Conservation (phyloP, 345 rosid genomes). For the Cardiospermum halicacabum region DNA sequence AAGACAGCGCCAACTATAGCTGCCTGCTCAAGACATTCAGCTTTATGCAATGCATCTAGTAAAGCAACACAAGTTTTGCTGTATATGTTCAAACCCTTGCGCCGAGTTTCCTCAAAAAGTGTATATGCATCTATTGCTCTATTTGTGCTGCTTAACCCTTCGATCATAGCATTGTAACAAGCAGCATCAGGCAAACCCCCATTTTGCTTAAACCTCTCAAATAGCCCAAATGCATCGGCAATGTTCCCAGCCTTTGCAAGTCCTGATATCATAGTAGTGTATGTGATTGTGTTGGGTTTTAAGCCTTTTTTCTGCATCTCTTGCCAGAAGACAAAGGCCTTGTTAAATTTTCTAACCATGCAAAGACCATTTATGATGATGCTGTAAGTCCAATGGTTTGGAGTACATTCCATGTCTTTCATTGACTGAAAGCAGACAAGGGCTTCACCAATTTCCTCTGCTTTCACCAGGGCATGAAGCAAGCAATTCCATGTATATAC, state of each 20-base stretch:
- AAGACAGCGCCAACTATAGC: slow-evolving; percentile 87
- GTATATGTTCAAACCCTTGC: slow-evolving; percentile 59
- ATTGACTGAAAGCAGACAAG: slow-evolving; percentile 77
- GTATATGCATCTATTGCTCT: slow-evolving; percentile 72
- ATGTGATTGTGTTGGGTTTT: slow-evolving; percentile 63
- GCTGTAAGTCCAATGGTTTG: slow-evolving; percentile 70
- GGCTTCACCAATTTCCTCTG: slow-evolving; percentile 87
- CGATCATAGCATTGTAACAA: slow-evolving; percentile 76
- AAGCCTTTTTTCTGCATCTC: slow-evolving; percentile 86
- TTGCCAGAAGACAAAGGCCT: slow-evolving; percentile 98
- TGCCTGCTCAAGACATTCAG: slow-evolving; percentile 90
- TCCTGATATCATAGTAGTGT: slow-evolving; percentile 81
- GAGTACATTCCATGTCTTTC: slow-evolving; percentile 69
- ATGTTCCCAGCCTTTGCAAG: slow-evolving; percentile 91
- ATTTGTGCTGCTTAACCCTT: slow-evolving; percentile 67
- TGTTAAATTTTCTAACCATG: slow-evolving; percentile 76
- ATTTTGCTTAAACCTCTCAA: slow-evolving; percentile 60
- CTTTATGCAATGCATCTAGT: slow-evolving; percentile 79
- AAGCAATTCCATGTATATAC: slow-evolving; percentile 92
- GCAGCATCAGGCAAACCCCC: slow-evolving; percentile 77
- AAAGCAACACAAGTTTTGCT: slow-evolving; percentile 78
- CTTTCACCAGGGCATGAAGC: slow-evolving; percentile 85
- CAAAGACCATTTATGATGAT: slow-evolving; percentile 88
- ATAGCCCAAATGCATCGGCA: slow-evolving; percentile 56
- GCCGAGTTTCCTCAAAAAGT: slow-evolving; percentile 80